Evolutionary conservation across 352 stramenopile species (phyloP).

Genomic region (Phytophthora gonapodyides): DNA sequence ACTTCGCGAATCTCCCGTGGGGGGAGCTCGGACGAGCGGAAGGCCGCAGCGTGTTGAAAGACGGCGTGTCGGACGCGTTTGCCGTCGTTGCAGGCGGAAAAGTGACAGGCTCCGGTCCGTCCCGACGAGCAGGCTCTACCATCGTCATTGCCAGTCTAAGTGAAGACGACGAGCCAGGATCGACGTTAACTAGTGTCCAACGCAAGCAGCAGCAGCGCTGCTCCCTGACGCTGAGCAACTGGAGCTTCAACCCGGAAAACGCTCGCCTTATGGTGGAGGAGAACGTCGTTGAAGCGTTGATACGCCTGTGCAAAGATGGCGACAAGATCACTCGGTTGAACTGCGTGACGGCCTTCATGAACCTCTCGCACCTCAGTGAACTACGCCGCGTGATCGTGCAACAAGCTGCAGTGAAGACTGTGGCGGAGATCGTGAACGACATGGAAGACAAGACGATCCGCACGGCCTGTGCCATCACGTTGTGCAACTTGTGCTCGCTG

Average conservation of each 20-base stretch:
- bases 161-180: slow-evolving; percentile 18
- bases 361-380: slow-evolving; percentile 75
- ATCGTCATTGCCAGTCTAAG: slow-evolving; percentile 8
- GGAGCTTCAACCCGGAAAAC: slow-evolving; percentile 87
- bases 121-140: slow-evolving; percentile 11
- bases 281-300: slow-evolving; percentile 85
- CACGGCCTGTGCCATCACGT: slow-evolving; percentile 81
- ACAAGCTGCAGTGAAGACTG: slow-evolving; percentile 73
- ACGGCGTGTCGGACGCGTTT: slow-evolving; percentile 56
- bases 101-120: neutral
- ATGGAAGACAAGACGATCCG: slow-evolving; percentile 66
- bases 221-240: slow-evolving; percentile 86
- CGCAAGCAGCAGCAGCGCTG: slow-evolving; percentile 67
- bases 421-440: slow-evolving; percentile 73
- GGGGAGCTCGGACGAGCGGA: slow-evolving; percentile 25
- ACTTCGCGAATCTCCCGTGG: slow-evolving; percentile 19
- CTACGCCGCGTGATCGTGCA: slow-evolving; percentile 64
- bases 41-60: slow-evolving; percentile 46
- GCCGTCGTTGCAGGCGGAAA: slow-evolving; percentile 17
- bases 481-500: slow-evolving; percentile 88
- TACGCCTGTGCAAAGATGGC: slow-evolving; percentile 68
- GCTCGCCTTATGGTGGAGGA: slow-evolving; percentile 87
- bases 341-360: slow-evolving; percentile 88
- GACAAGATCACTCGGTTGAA: slow-evolving; percentile 64
- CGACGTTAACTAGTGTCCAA: slow-evolving; percentile 22